phyloP scores from a whole-genome alignment of 1,139 yeast species.

The Zygosaccharomyces pseudobailii region DNA sequence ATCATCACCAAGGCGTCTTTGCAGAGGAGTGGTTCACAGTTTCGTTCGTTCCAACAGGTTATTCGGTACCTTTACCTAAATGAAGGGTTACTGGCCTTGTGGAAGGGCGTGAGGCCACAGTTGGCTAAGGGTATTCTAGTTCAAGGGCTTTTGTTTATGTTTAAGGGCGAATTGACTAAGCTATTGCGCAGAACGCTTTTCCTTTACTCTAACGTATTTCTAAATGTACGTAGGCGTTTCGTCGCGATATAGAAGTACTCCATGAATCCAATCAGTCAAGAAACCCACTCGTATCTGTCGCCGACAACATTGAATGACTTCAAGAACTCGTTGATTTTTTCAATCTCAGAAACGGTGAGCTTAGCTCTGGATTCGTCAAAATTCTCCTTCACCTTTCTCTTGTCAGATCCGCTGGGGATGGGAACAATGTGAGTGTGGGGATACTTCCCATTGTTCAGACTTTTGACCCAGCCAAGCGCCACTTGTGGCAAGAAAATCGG shows the following conservation, averaged over 20 bases:
- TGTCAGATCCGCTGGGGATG: slow-evolving; percentile 69
- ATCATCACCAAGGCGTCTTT: slow-evolving; percentile 80
- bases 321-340: slow-evolving; percentile 44
- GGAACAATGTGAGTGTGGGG: slow-evolving; percentile 55
- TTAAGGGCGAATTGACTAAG: slow-evolving; percentile 61
- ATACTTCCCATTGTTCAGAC: slow-evolving; percentile 39
- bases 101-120: slow-evolving; percentile 82
- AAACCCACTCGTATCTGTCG: slow-evolving; percentile 40
- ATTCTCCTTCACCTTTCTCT: slow-evolving; percentile 56
- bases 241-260: slow-evolving; percentile 39
- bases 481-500: slow-evolving; percentile 57
- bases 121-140: slow-evolving; percentile 77
- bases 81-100: slow-evolving; percentile 53
- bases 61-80: slow-evolving; percentile 44
- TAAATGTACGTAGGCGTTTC: slow-evolving; percentile 53
- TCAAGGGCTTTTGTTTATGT: slow-evolving; percentile 80
- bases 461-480: slow-evolving; percentile 67
- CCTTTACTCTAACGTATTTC: slow-evolving; percentile 6
- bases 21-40: slow-evolving; percentile 48
- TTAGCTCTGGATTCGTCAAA: slow-evolving; percentile 38
- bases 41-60: slow-evolving; percentile 51
- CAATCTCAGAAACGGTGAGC: slow-evolving; percentile 51
- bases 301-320: slow-evolving; percentile 43
- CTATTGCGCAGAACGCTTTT: slow-evolving; percentile 11
- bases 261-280: too few species aligned